phyloP scores from a whole-genome alignment of 1,284 basidiomycete species.

The Fomitopsis betulina region DNA sequence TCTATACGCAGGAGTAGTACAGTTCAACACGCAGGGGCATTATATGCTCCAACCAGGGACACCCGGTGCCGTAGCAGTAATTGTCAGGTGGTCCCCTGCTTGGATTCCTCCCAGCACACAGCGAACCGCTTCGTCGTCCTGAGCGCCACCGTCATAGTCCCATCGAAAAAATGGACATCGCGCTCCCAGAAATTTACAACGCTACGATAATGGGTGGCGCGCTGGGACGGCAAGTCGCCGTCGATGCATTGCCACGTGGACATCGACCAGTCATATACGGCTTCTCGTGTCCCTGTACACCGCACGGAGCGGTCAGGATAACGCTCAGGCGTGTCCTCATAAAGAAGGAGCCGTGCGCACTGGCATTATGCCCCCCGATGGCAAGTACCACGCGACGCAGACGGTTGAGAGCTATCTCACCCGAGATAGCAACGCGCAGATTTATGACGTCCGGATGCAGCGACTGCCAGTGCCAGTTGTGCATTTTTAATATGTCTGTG shows the following conservation, averaged over 20 bases:
- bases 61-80: neutral
- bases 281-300: too few relatives aligned
- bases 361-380: neutral
- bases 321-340: too few relatives aligned
- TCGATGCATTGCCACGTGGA: neutral
- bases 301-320: too few relatives aligned
- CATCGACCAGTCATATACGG: too few relatives aligned
- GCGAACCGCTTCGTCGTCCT: neutral
- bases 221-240: neutral
- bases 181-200: neutral
- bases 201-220: neutral
- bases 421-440: neutral
- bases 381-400: neutral
- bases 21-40: neutral
- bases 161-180: neutral
- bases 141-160: neutral
- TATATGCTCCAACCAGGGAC: neutral
- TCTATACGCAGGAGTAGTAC: neutral
- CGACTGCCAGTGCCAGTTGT: too few relatives aligned
- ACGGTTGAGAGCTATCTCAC: neutral
- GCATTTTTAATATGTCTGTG: too few relatives aligned
- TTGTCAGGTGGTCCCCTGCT: neutral
- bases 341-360: neutral
- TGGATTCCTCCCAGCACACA: neutral
- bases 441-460: neutral